These are phyloP conservation scores for Gossypium rotundifolium DNA, from an alignment of 345 rosid genomes.

Conservation along the genomic window DNA sequence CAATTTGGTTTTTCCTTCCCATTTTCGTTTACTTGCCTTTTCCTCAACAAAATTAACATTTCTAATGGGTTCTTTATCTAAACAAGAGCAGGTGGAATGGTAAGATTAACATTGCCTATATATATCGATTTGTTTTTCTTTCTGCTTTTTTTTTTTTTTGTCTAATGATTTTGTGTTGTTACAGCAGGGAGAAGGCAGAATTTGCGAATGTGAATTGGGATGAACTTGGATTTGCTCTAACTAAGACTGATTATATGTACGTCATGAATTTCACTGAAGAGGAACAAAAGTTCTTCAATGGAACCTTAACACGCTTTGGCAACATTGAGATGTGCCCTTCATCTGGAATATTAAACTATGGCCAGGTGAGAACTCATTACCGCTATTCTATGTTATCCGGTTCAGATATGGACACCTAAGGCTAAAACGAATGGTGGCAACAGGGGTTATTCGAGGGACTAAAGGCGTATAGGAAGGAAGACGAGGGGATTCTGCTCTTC, in stretches of 20 bases:
- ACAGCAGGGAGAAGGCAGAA: conserved; percentile 3
- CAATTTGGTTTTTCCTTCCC: background rate
- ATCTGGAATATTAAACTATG: conserved; percentile 40
- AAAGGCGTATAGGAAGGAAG: conserved; percentile 53
- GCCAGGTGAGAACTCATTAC: conserved; percentile 26
- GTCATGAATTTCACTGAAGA: conserved; percentile 27
- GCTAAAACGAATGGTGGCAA: background rate
- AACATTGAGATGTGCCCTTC: conserved; percentile 38
- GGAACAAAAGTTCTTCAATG: conserved; percentile 20
- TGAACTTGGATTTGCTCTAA: conserved; percentile 27
- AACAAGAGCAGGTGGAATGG: background rate
- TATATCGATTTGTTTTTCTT: background rate
- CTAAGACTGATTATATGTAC: conserved; percentile 42
- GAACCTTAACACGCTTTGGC: conserved; percentile 23
- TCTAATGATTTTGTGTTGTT: background rate
- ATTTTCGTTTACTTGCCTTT: background rate
- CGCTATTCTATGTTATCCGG: background rate
- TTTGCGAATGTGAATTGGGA: conserved; percentile 35
- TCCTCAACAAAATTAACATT: background rate
- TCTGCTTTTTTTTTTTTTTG: background rate
- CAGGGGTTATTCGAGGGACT: conserved; percentile 45
- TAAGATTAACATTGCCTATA: background rate
- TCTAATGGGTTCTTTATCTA: background rate
- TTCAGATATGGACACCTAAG: background rate
- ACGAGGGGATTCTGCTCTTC: conserved; percentile 41